Evolutionary conservation across 257 asterid species (phyloP), one percentile per base, ranked within the genome.

Genomic region (Capsicum rhomboideum): DNA sequence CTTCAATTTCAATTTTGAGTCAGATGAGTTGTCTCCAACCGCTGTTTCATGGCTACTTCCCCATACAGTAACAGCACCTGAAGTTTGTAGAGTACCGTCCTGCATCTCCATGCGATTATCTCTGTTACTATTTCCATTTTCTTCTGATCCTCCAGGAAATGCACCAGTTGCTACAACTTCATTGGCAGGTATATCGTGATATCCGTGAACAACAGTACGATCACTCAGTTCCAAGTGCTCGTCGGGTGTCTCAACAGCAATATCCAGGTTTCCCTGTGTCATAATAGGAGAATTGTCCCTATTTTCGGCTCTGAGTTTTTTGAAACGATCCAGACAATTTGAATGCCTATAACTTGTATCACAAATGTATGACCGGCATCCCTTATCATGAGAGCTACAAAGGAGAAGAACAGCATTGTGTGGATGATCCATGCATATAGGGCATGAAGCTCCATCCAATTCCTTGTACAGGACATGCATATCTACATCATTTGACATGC

Each of bases 271-370:
- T 71, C 72, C 77, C 71, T 82, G 79, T 53, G 75, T 71, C 82
- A 78, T 84, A 77, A 37, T 82, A 21, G 86, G 83, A 49, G 88
- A 84, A 46, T 87, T 49, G 84, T 89, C 91, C 40, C 85, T 42
- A 66, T 84, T 91, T 82, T 94, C 93, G 79, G 88, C 92, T 83
- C 86, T 88, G 75, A 94, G 95, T 87, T 89, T 94, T 90, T 89
- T 96, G 87, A 86, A 94, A 11, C 97, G 97, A 50, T 96, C 99
- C 87, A 96, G 89, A 88, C 99, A 96, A 79, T 96, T 94, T 37
- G 98, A 96, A 84, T 93, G 98, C 80, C 98, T 88, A 84, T 93
- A 96, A 84, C 99, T 96, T 75, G 99, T 96, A 86, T 94, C 98
- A 85, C 99, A 96, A 78, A 96, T 90, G 89, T 92, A 96, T 9